phyloP scores from a whole-genome alignment of 495 filamentous ascomycete genomes.

The Trichocladium uniseriatum region DNA sequence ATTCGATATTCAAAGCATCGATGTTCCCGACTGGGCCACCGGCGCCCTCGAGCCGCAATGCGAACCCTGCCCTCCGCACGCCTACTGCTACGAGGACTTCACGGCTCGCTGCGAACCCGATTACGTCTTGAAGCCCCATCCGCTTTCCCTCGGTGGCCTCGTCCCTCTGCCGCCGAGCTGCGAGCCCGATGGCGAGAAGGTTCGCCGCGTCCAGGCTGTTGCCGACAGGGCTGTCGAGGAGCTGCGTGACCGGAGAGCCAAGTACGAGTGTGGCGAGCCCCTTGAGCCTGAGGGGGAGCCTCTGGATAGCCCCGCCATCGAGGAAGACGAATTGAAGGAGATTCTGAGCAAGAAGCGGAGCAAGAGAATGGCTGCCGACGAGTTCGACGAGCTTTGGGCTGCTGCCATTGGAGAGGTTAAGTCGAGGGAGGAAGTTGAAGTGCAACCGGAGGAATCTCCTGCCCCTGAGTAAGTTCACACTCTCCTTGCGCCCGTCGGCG shows the following conservation, averaged over 20 bases:
- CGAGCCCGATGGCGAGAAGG: conserved; percentile 89
- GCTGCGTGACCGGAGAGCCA: conserved; percentile 73
- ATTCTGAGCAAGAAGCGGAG: conserved; percentile 61
- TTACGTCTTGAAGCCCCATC: conserved; percentile 78
- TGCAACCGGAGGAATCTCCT: conserved; percentile 44
- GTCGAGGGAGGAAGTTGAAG: conserved; percentile 69
- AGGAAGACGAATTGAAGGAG: conserved; percentile 67
- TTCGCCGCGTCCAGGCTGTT: conserved; percentile 73
- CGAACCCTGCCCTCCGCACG: conserved; percentile 86
- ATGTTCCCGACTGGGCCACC: conserved; percentile 56
- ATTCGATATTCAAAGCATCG: conserved; percentile 30
- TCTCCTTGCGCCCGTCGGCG: too few relatives aligned
- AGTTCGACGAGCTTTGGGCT: conserved; percentile 89
- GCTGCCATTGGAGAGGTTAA: conserved; percentile 80
- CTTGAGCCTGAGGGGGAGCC: conserved; percentile 51
- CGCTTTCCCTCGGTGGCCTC: conserved; percentile 68
- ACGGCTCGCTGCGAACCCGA: conserved; percentile 73
- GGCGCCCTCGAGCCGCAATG: conserved; percentile 67
- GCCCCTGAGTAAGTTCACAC: conserved; percentile 52
- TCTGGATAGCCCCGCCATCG: conserved; percentile 53
- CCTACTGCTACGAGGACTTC: conserved; percentile 73
- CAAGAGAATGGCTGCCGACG: conserved; percentile 69
- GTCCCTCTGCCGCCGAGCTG: conserved; percentile 86
- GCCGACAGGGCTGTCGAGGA: conserved; percentile 83
- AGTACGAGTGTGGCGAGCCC: conserved; percentile 80